A percentile compares a stretch with the other conserved stretches of the same genome.
Evolutionary conservation across 495 filamentous ascomycete species (phyloP).

Genomic region (Amniculicola lignicola): DNA sequence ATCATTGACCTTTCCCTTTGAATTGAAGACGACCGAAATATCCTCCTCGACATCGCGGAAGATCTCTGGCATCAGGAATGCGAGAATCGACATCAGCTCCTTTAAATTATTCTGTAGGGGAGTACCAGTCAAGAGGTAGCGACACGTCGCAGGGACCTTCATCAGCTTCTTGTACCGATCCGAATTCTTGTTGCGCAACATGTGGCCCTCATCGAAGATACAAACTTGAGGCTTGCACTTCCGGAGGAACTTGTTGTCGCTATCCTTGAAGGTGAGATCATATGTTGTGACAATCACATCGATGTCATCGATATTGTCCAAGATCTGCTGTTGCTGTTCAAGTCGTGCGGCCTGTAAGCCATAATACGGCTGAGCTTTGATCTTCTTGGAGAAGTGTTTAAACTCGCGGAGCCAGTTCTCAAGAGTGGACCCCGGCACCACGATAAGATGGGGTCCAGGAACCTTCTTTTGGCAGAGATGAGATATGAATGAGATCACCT

Average conservation of each 20-base stretch:
- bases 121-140: conserved; percentile 85
- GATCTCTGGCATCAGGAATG: conserved; percentile 83
- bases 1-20: conserved; percentile 80
- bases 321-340: conserved; percentile 63
- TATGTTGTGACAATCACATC: conserved; percentile 94
- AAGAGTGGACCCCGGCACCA: conserved; percentile 87
- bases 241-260: conserved; percentile 68
- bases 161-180: conserved; percentile 76
- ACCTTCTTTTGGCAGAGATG: conserved; percentile 67
- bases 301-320: conserved; percentile 58
- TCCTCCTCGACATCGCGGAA: conserved; percentile 72
- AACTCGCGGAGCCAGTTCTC: conserved; percentile 97
- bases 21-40: conserved; percentile 77
- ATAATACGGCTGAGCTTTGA: conserved; percentile 80
- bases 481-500: conserved; percentile 88
- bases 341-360: conserved; percentile 60
- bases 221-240: conserved; percentile 58
- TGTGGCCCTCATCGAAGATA: conserved; percentile 91
- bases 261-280: conserved; percentile 61
- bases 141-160: conserved; percentile 70
- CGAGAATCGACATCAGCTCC: conserved; percentile 81
- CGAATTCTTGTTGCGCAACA: conserved; percentile 80
- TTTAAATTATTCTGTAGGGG: conserved; percentile 94
- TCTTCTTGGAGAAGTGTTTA: conserved; percentile 71
- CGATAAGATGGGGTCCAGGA: conserved; percentile 76